Evolutionary conservation across 2,329 filamentous ascomycete species (phyloP).

Genomic region (Aspergillus fumigatus): DNA sequence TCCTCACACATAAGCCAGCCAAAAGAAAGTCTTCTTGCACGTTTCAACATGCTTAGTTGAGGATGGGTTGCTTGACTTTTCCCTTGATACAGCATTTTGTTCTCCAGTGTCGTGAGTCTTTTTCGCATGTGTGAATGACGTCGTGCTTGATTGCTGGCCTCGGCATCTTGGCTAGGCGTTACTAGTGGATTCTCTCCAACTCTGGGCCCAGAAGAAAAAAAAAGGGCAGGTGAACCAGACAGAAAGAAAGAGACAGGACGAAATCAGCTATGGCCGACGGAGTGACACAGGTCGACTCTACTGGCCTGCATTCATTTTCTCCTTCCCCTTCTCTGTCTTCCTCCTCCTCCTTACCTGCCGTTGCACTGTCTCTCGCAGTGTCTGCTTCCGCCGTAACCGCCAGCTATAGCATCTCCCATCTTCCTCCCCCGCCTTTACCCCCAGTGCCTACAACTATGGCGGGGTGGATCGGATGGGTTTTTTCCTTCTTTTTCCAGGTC

Average conservation of each 20-base stretch:
- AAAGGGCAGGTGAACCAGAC: neutral
- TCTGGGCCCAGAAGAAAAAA: neutral
- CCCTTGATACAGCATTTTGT: neutral
- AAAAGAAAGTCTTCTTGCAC: neutral
- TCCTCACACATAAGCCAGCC: neutral
- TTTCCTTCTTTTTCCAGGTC: slow-evolving; percentile 48
- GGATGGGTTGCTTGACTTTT: neutral
- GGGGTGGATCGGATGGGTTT: slow-evolving; percentile 45
- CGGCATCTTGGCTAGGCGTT: neutral
- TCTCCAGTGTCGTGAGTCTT: neutral
- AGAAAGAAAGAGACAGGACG: neutral
- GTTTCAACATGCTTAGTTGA: neutral
- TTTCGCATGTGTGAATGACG: neutral
- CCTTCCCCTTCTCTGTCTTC: slow-evolving; percentile 1
- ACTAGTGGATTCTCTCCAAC: neutral
- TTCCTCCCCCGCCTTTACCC: slow-evolving; percentile 25
- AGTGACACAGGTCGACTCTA: neutral
- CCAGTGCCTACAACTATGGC: slow-evolving; percentile 34
- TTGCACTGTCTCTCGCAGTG: slow-evolving; percentile 4
- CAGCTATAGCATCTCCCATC: slow-evolving; percentile 11
- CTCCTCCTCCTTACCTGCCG: slow-evolving; percentile 17
- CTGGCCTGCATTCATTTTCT: neutral
- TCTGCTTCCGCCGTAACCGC: slow-evolving; percentile 18
- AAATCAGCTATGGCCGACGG: neutral
- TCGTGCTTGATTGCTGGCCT: neutral